Evolutionary conservation across 331 rosid genomes (phyloP).

Genomic region (Acacia concinna): DNA sequence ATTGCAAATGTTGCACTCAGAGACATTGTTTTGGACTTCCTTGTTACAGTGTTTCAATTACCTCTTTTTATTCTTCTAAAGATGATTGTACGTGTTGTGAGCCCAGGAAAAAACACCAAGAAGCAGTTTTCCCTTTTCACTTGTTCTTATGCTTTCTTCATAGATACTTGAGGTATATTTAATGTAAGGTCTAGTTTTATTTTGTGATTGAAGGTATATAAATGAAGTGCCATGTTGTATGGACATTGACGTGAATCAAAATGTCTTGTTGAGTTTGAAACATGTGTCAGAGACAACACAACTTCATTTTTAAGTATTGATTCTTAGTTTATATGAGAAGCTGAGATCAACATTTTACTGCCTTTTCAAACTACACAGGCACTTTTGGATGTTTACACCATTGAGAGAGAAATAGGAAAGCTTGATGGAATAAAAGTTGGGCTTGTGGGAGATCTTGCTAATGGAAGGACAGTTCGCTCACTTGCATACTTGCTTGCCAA

Average conservation of each 20-base stretch:
- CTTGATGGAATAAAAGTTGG: conserved; percentile 80
- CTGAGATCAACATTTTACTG: conserved; percentile 8
- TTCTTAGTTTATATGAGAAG: not conserved
- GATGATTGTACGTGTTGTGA: conserved; percentile 11
- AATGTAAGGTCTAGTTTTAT: conserved; percentile 11
- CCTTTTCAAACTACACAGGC: conserved; percentile 53
- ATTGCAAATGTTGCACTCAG: not conserved
- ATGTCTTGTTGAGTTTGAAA: not conserved
- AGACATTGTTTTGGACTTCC: conserved; percentile 7
- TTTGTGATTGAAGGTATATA: not conserved
- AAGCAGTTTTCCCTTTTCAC: not conserved
- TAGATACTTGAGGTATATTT: not conserved
- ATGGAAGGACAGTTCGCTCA: conserved; percentile 89
- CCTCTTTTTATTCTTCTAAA: conserved; percentile 13
- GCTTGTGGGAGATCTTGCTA: conserved; percentile 90
- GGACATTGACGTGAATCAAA: not conserved
- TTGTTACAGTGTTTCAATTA: not conserved
- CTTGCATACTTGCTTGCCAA: conserved; percentile 84
- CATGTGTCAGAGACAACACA: not conserved
- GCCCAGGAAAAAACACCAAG: not conserved
- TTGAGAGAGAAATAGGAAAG: conserved; percentile 77
- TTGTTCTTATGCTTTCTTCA: not conserved
- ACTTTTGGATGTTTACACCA: conserved; percentile 79
- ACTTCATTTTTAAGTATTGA: not conserved
- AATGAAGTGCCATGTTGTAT: not conserved